These are phyloP conservation scores for Byssothecium circinans DNA, from an alignment of 2,329 filamentous ascomycete species.

Conservation along the genomic window DNA sequence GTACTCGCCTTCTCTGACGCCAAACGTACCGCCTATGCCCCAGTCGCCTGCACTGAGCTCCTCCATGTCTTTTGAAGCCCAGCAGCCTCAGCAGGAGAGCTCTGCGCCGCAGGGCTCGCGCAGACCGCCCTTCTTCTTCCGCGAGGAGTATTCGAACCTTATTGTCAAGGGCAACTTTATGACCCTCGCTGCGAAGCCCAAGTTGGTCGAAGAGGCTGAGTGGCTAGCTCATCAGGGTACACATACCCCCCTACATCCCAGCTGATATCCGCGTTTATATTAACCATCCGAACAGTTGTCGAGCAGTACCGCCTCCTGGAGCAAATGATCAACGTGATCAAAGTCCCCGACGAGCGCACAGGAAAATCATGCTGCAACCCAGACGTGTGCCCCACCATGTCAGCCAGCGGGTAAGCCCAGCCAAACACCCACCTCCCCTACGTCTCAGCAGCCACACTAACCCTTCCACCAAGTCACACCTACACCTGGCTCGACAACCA, in stretches of 20 bases:
- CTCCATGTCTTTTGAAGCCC: constrained; percentile 68
- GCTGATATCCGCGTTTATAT: constrained; percentile 5
- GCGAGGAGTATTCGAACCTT: constrained; percentile 73
- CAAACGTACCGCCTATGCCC: constrained; percentile 40
- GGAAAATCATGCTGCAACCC: constrained; percentile 81
- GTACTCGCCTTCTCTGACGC: constrained; percentile 36
- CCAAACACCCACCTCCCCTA: not conserved
- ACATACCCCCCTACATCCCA: constrained; percentile 22
- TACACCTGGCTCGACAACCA: constrained; percentile 95
- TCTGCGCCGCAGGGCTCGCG: constrained; percentile 56
- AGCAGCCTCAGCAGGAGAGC: constrained; percentile 45
- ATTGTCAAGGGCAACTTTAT: constrained; percentile 98
- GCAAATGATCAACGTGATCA: constrained; percentile 85
- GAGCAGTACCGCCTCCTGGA: constrained; percentile 89
- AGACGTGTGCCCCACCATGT: constrained; percentile 85
- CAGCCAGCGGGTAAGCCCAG: constrained; percentile 77
- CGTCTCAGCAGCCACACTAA: not conserved
- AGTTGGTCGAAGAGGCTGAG: constrained; percentile 90
- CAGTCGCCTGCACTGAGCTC: constrained; percentile 39
- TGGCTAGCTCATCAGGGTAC: constrained; percentile 95
- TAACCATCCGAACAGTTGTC: constrained; percentile 64
- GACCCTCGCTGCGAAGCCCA: constrained; percentile 88
- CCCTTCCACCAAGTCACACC: constrained; percentile 62
- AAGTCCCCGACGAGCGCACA: constrained; percentile 77
- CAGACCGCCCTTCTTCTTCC: constrained; percentile 74